Base-by-base conservation (phyloP, 257 asterid species). In the Petunia axillaris region DNA sequence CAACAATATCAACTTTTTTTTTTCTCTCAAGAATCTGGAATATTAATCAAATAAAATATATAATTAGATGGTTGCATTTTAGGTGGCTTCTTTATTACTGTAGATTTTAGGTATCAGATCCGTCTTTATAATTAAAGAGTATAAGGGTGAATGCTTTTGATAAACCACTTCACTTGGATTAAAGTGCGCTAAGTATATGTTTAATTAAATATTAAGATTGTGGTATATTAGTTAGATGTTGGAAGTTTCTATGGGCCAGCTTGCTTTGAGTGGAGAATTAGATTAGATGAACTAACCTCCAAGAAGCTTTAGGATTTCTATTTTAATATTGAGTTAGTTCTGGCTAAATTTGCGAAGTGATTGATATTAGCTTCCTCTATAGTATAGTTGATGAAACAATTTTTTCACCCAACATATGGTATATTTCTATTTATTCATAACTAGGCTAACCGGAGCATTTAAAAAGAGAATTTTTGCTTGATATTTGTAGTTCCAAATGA, bases 261-360 rank as follows among this genome's bases (percentile, higher is more conserved):
- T 71, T 73, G 62, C 77, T 73, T 73, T 50, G 77, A 73, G 77
- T 73, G 77, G 77, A 73, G 46, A 73, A 73, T 50, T 73, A 73
- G 35, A 73, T 50, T 73, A 35, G 43, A 48, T 71, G 60, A 71
- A 10, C 77, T 25, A 73, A 35, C 44, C 62, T 73, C 14, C 77
- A 73, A 73, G 62, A 73, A 73, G 63, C 8, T 73, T 73, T 50
- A 73, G 2, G 63, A 35, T 50, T 50, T 48, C 36, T 50, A 35
- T 15, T 35, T 73, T 36, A 67, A 41, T 67, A 50, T 71, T 48
- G 46, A 48, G 25, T 50, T 73, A 35, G 13, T 5, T 35, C 48
- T 37, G 43, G 11, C 10, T 71, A 8, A 8, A 71, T 10, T 25
- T 50, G 77, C 75, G 43, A 67, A 41, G 5, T 41, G 43, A 43